These are phyloP conservation scores for Boletus mariae DNA, from an alignment of 1,284 basidiomycete species.

Conservation along the genomic window DNA sequence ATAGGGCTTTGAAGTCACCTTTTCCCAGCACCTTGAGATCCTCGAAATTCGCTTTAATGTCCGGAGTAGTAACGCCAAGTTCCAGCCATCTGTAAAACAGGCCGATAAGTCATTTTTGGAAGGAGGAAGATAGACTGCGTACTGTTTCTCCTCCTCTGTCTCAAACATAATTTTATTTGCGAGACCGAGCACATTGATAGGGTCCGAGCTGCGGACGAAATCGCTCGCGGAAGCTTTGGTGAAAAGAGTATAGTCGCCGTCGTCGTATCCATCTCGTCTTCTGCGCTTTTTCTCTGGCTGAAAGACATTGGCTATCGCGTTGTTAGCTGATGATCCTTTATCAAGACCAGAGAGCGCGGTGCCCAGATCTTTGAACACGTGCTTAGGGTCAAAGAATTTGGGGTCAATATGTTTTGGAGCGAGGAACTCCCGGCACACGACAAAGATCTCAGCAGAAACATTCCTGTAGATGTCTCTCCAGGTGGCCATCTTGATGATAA, in stretches of 20 bases:
- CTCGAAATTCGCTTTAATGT: slow-evolving; percentile 79
- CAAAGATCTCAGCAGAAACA: slow-evolving; percentile 99
- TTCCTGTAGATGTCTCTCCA: slow-evolving; percentile 55
- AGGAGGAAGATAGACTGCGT: slow-evolving; percentile 24
- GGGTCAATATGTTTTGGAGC: slow-evolving; percentile 96
- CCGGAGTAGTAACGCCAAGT: slow-evolving; percentile 70
- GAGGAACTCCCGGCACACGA: slow-evolving; percentile 94
- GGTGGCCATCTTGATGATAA: slow-evolving; percentile 1
- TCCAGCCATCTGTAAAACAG: slow-evolving; percentile 59
- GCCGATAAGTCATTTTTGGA: slow-evolving; percentile 3
- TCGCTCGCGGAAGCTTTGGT: slow-evolving; percentile 71
- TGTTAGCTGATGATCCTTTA: slow-evolving; percentile 52
- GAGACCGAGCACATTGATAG: slow-evolving; percentile 78
- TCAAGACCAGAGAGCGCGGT: slow-evolving; percentile 47
- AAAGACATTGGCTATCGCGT: slow-evolving; percentile 86
- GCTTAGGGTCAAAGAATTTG: slow-evolving; percentile 95
- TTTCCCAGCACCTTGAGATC: slow-evolving; percentile 98
- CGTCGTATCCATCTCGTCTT: slow-evolving; percentile 92
- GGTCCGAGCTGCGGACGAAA: slow-evolving; percentile 72
- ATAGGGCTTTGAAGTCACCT: slow-evolving; percentile 90
- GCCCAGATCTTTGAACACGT: slow-evolving; percentile 93
- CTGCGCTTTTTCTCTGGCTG: slow-evolving; percentile 96
- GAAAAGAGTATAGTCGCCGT: slow-evolving; percentile 92
- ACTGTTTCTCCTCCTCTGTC: slow-evolving; percentile 84
- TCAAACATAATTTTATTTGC: slow-evolving; percentile 84